phyloP scores from a whole-genome alignment of 495 filamentous ascomycete genomes.

The Neurospora sp. region DNA sequence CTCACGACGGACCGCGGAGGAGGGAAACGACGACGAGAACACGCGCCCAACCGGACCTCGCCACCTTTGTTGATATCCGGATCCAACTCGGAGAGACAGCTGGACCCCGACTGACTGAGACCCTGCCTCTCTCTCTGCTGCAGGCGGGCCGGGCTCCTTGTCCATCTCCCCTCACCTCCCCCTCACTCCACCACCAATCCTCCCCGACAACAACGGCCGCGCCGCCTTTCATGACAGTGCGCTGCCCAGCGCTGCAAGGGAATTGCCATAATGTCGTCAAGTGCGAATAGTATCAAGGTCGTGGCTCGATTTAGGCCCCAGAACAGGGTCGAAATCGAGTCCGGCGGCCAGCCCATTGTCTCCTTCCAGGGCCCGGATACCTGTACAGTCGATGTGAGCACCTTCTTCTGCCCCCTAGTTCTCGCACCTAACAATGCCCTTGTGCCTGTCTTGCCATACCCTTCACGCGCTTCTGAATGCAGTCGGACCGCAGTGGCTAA shows the following conservation, averaged over 20 bases:
- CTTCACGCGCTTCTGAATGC: background rate
- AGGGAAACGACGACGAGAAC: background rate
- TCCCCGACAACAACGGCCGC: conserved; percentile 5
- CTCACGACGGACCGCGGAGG: background rate
- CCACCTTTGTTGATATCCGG: background rate
- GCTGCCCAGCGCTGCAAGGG: conserved; percentile 27
- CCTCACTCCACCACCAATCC: background rate
- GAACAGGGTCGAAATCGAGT: conserved; percentile 82
- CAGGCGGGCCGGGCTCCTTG: background rate
- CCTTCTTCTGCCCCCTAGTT: background rate
- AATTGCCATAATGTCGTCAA: conserved; percentile 33
- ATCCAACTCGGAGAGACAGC: background rate
- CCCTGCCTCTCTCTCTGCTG: conserved; percentile 1
- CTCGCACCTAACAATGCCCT: background rate
- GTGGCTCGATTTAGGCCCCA: conserved; percentile 96
- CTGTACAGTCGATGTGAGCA: conserved; percentile 71
- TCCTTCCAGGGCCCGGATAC: conserved; percentile 82
- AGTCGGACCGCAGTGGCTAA: background rate
- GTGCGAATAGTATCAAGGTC: conserved; percentile 59
- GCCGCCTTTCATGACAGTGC: conserved; percentile 22
- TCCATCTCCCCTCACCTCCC: background rate
- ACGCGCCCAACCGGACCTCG: background rate
- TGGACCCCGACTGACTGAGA: conserved; percentile 1
- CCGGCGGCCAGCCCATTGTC: conserved; percentile 86
- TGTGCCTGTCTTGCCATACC: background rate